Conservation (phyloP, 1,284 basidiomycete species). For the Boletus sp. region DNA sequence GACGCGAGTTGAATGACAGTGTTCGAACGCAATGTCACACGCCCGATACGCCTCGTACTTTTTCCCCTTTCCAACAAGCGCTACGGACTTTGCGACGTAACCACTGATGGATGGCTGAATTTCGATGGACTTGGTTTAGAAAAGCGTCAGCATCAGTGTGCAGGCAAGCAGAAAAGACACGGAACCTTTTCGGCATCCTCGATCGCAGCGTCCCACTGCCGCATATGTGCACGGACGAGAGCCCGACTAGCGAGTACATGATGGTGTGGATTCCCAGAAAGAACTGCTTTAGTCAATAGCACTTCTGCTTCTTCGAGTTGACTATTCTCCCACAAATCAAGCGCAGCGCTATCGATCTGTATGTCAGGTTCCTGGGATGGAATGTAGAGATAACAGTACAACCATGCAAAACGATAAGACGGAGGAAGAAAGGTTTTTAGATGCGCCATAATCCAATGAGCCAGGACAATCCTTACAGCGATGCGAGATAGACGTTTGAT, state of each 20-base stretch:
- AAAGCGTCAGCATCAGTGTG: background rate
- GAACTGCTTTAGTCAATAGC: background rate
- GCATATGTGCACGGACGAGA: background rate
- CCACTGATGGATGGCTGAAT: background rate
- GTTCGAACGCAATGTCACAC: background rate
- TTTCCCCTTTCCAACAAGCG: background rate
- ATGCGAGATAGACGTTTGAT: background rate
- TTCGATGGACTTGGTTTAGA: background rate
- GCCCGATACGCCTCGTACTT: background rate
- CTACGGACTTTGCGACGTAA: background rate
- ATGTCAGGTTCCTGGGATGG: background rate
- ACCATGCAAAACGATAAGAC: background rate
- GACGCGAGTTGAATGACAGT: background rate
- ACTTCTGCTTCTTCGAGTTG: background rate
- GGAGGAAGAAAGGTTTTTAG: background rate
- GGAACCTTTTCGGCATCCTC: background rate
- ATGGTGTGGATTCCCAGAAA: background rate
- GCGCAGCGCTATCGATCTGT: background rate
- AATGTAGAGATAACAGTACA: background rate
- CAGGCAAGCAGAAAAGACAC: background rate
- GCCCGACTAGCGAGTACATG: conserved; percentile 2
- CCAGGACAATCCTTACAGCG: background rate
- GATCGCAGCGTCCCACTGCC: background rate
- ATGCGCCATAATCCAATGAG: background rate
- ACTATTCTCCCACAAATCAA: background rate